Evolutionary conservation across 257 asterid species (phyloP), one percentile per base, ranked within the genome.

Genomic region (Prunella vulgaris): DNA sequence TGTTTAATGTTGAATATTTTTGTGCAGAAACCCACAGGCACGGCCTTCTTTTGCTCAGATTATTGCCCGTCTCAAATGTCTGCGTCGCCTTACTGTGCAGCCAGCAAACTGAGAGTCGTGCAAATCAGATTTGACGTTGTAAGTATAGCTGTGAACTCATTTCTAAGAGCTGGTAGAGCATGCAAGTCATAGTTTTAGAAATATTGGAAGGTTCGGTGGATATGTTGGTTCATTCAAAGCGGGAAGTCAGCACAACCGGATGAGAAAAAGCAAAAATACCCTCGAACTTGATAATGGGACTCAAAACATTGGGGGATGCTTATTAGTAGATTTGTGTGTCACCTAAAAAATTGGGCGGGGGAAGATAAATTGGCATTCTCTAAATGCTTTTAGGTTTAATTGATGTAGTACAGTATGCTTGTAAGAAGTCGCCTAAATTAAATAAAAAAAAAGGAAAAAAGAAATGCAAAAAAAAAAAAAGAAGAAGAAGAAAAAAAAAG

Each of bases 21-120:
- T 60, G 46, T 82, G 89, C 90, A 93, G 99, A 73, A 84, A 81
- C 74, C 86, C 89, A 52, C 88, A 83, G 52, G 85, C 77, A 40
- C 95, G 99, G 24, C 99, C 97, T 53, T 85, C 99, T 51, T 93
- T 93, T 87, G 85, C 82, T 14, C 85, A 93, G 83, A 90, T 93
- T 46, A 90, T 93, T 70, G 61, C 85, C 51, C 92, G 95, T 60
- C 95, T 93, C 74, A 93, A 83, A 84, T 33, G 84, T 75, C 83
- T 93, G 76, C 87, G 80, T 72, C 90, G 72, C 69, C 86, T 93
- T 42, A 81, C 62, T 60, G 78, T 80, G 80, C 83, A 51, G 83
- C 80, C 83, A 51, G 83, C 80, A 77, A 72, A 53, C 67, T 28
- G 84, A 76, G 57, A 71, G 63, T 67, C 73, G 74, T 68, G 71